These are phyloP conservation scores for Linum tenue DNA, from an alignment of 345 rosid species.

Conservation along the genomic window DNA sequence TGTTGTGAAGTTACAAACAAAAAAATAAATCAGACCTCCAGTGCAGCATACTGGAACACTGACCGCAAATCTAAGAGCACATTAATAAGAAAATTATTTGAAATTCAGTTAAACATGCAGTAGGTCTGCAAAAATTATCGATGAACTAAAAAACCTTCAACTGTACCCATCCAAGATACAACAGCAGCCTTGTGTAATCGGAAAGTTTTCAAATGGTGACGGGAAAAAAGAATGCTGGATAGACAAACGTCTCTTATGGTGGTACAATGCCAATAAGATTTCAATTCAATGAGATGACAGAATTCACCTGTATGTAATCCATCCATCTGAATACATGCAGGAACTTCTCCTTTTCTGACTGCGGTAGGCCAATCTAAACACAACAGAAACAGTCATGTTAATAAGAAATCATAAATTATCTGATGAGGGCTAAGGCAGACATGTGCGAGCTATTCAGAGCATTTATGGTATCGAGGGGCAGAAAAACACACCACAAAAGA, in stretches of 20 bases:
- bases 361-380: constrained; percentile 47
- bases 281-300: not conserved
- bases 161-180: too few relatives aligned
- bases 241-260: too few relatives aligned
- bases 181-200: too few relatives aligned
- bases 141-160: too few relatives aligned
- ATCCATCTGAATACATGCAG: constrained; percentile 74
- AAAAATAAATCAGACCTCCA: not conserved
- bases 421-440: not conserved
- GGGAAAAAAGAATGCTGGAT: too few relatives aligned
- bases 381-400: constrained; percentile 14
- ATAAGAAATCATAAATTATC: not conserved
- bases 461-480: not conserved
- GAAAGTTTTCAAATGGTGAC: too few relatives aligned
- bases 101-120: too few relatives aligned
- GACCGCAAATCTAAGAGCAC: too few relatives aligned
- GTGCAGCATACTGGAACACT: too few relatives aligned
- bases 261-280: not conserved
- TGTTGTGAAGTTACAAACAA: not conserved
- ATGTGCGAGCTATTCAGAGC: not conserved
- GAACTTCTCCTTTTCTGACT: constrained; percentile 41
- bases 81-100: too few relatives aligned
- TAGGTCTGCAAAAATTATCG: too few relatives aligned
- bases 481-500: constrained; percentile 49
- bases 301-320: constrained; percentile 71